Conservation (phyloP, 2,329 filamentous ascomycete genomes). For the Madurella fahalii region DNA sequence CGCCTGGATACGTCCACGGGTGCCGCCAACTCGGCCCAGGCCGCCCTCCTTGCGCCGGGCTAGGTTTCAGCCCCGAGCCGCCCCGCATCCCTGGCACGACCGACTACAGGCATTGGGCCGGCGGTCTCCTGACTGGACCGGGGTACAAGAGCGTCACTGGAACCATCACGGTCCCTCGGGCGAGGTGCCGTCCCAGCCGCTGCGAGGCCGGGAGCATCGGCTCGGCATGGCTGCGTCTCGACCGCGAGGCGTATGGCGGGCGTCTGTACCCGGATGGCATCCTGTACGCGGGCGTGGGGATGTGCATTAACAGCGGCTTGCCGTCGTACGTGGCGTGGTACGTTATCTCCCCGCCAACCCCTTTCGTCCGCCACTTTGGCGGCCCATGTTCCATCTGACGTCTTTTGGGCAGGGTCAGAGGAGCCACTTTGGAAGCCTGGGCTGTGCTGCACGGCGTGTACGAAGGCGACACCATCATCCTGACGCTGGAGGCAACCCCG, state of each 20-base stretch:
- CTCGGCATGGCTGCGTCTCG: constrained; percentile 51
- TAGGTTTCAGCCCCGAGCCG: constrained; percentile 19
- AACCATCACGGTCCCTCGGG: constrained; percentile 50
- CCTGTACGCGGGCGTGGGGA: constrained; percentile 53
- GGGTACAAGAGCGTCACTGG: constrained; percentile 51
- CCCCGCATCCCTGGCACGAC: constrained; percentile 26
- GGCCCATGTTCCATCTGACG: not conserved
- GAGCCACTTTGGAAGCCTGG: no score
- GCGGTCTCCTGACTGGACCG: constrained; percentile 49
- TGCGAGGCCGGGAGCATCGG: constrained; percentile 40
- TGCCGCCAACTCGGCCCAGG: not conserved
- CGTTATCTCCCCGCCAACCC: not conserved
- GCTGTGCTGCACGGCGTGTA: not conserved
- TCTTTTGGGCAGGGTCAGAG: not conserved
- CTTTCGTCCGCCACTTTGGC: not conserved
- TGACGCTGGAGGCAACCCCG: constrained; percentile 4
- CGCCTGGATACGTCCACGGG: not conserved
- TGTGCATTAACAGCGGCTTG: constrained; percentile 6
- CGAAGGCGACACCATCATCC: constrained; percentile 4
- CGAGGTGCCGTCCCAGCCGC: constrained; percentile 37
- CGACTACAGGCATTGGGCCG: constrained; percentile 56
- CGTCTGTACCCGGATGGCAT: constrained; percentile 48
- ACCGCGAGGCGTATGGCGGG: constrained; percentile 41
- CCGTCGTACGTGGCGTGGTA: constrained; percentile 9
- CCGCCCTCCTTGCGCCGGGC: not conserved